phyloP scores from a whole-genome alignment of 768 basidiomycete genomes.

The Sarcodon sp. region DNA sequence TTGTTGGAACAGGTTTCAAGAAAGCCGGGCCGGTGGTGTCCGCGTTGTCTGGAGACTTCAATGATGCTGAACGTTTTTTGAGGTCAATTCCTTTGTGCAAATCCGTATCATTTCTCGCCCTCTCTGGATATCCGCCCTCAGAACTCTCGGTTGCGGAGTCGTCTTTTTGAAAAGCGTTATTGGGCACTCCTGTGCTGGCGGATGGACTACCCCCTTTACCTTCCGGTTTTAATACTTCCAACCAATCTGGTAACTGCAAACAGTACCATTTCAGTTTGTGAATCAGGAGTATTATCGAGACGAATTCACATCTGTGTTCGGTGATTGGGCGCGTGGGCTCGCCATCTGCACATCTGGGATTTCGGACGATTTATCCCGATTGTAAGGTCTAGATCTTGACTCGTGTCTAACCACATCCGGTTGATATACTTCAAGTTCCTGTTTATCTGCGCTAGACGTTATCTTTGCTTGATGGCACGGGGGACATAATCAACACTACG shows the following conservation, averaged over 20 bases:
- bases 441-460: constrained; percentile 28
- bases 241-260: not conserved
- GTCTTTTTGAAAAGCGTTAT: constrained; percentile 11
- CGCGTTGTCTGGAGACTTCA: not conserved
- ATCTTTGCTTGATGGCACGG: constrained; percentile 32
- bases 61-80: not conserved
- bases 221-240: not conserved
- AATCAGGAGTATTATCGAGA: not conserved
- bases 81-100: not conserved
- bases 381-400: not conserved
- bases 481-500: constrained; percentile 4
- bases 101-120: constrained; percentile 2
- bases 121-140: constrained; percentile 8
- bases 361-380: not conserved
- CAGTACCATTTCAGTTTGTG: not conserved
- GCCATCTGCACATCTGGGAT: not conserved
- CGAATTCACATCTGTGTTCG: not conserved
- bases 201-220: not conserved
- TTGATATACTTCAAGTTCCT: constrained; percentile 21
- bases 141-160: constrained; percentile 30
- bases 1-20: not conserved
- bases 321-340: not conserved
- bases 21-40: not conserved
- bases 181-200: not conserved
- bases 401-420: too few species aligned